Base-by-base conservation (phyloP, 1,284 basidiomycete species). In the Rhizoctonia solani region DNA sequence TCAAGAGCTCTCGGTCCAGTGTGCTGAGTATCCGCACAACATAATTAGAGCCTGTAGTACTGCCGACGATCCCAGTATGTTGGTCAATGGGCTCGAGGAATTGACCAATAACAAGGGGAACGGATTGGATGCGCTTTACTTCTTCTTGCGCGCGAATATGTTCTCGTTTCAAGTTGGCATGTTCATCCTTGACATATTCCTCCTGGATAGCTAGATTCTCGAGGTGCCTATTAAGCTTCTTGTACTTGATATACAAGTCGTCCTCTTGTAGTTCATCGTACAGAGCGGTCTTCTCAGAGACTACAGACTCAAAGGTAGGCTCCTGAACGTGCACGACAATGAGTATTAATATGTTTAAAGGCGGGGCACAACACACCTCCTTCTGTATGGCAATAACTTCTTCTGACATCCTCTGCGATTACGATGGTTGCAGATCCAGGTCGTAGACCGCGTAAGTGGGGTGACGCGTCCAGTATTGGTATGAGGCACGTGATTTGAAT, bases 11-110 rank as follows among this genome's bases (percentile, higher is more conserved):
- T 70, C 96, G 87, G 81, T 99, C 97, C 61, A 99, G 85, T 1
- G 97, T 99, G 8, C 94, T 97, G 32, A 99, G 83, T 71, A 99
- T 99, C 71, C 97, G 87, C 72, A 99, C 96, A 67, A 99, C 95
- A 76, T 99, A 99, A 80, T 98, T 99, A 30, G 92, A 95, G 6
- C 97, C 96, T 8, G 97, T 99, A 0, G 97, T 99, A 29, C 93
- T 95, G 41, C 96, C 97, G 21, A 99, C 97, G 72, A 99, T 99
- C 69, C 92, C 95, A 21, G 96, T 95, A 75, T 92, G 89, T 77
- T 98, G 93, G 81, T 99, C 97, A 77, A 99, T 98, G 65, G 97
- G 93, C 79, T 99, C 97, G 47, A 99, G 86, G 82, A 99, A 99
- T 77, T 99, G 97, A 58, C 97, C 97, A 74, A 99, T 99, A 74